phyloP scores from a whole-genome alignment of 148 eudicot genomes.

The Vaccinium vitisidaea region DNA sequence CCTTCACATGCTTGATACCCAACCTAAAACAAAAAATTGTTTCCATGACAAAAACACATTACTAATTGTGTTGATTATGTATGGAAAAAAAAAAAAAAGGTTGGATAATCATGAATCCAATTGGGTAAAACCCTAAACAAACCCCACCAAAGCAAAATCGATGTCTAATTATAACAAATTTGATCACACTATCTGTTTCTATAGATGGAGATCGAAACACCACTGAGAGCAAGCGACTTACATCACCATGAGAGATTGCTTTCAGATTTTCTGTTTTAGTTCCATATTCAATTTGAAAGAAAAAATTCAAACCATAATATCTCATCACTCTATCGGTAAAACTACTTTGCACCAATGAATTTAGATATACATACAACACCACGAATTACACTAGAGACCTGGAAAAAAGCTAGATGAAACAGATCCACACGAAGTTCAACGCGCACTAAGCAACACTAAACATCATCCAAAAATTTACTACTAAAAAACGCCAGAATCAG shows the following conservation, averaged over 20 bases:
- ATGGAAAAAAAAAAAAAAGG: neutral
- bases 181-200: too few species aligned
- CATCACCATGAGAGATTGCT: too few species aligned
- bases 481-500: neutral
- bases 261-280: neutral
- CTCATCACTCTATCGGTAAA: neutral
- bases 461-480: neutral
- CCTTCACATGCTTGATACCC: slow-evolving; percentile 98
- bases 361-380: neutral
- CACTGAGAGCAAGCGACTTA: too few species aligned
- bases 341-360: neutral
- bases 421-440: slow-evolving; percentile 19
- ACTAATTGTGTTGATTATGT: neutral
- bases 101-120: neutral
- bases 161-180: too few species aligned
- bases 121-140: too few species aligned
- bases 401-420: slow-evolving; percentile 9
- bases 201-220: too few species aligned
- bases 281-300: neutral
- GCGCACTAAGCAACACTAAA: slow-evolving; percentile 7
- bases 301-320: neutral
- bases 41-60: neutral
- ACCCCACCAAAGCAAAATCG: too few species aligned
- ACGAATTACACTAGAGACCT: slow-evolving; percentile 36
- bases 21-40: slow-evolving; percentile 40